These are phyloP conservation scores for Kodamaea nitidulidarum DNA, from an alignment of 805 yeast species.

Conservation along the genomic window DNA sequence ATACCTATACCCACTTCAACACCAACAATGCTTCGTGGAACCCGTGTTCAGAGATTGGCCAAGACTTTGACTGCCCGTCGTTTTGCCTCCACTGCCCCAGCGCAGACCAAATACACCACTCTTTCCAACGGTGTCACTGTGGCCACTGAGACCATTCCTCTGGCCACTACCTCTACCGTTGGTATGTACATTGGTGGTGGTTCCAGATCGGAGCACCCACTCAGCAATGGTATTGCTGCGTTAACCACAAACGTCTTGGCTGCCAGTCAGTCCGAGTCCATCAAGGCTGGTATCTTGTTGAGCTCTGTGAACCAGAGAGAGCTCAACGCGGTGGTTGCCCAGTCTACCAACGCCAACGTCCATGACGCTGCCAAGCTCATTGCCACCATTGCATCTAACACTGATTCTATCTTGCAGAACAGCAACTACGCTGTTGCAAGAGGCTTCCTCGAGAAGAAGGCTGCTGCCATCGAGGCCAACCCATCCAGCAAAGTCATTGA, in stretches of 20 bases:
- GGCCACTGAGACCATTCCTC: constrained; percentile 62
- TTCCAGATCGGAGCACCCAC: constrained; percentile 72
- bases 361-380: constrained; percentile 51
- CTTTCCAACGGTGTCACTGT: constrained; percentile 71
- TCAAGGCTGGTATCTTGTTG: constrained; percentile 53
- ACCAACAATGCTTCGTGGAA: constrained; percentile 39
- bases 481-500: constrained; percentile 59
- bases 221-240: constrained; percentile 77
- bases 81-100: constrained; percentile 52
- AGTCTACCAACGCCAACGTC: constrained; percentile 49
- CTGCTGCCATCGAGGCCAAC: constrained; percentile 52
- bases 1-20: constrained; percentile 7
- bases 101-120: constrained; percentile 66
- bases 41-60: constrained; percentile 30
- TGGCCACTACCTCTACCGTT: constrained; percentile 53
- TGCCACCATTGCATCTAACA: constrained; percentile 39
- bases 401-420: constrained; percentile 37
- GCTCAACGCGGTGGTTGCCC: constrained; percentile 57
- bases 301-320: constrained; percentile 58
- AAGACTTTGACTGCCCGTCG: constrained; percentile 42
- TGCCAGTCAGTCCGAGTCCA: constrained; percentile 30
- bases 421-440: constrained; percentile 47
- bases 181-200: constrained; percentile 77
- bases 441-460: constrained; percentile 40
- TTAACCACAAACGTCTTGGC: constrained; percentile 52